phyloP scores from a whole-genome alignment of 306 rosid genomes.

The Vigna reflexopilosa region DNA sequence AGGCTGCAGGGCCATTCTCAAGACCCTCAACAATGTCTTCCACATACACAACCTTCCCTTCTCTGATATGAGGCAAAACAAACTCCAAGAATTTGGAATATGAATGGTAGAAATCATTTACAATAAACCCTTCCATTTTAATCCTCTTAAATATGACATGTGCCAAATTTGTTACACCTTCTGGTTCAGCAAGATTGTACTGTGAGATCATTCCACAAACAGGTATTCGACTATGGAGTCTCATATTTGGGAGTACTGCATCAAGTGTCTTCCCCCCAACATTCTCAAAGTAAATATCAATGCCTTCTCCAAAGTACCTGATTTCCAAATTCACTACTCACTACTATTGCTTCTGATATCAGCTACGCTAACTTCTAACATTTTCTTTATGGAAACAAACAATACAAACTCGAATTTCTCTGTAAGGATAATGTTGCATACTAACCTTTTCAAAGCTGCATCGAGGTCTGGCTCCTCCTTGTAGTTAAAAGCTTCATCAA shows the following conservation, averaged over 20 bases:
- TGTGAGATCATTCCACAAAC: slow-evolving; percentile 53
- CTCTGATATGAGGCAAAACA: slow-evolving; percentile 41
- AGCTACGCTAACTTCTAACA: too few relatives aligned
- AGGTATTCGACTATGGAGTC: slow-evolving; percentile 37
- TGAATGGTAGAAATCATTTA: slow-evolving; percentile 30
- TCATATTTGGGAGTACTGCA: slow-evolving; percentile 46
- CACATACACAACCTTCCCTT: slow-evolving; percentile 43
- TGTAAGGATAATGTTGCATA: too few relatives aligned
- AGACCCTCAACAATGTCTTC: slow-evolving; percentile 45
- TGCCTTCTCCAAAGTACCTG: slow-evolving; percentile 36
- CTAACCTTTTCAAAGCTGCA: too few relatives aligned
- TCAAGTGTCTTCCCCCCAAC: slow-evolving; percentile 51
- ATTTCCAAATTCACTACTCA: too few relatives aligned
- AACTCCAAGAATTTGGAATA: slow-evolving; percentile 45
- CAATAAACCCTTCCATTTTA: slow-evolving; percentile 37
- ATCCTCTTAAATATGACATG: slow-evolving; percentile 36
- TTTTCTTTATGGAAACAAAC: too few relatives aligned
- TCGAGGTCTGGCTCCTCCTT: too few relatives aligned
- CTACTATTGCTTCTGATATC: too few relatives aligned
- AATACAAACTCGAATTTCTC: too few relatives aligned
- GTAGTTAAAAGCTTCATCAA: too few relatives aligned
- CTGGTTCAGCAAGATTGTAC: slow-evolving; percentile 41
- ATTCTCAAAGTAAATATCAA: slow-evolving; percentile 45
- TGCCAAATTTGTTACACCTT: slow-evolving; percentile 46
- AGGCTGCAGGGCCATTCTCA: slow-evolving; percentile 44